phyloP scores from a whole-genome alignment of 441 rosid species.

The Croton laevigatus region DNA sequence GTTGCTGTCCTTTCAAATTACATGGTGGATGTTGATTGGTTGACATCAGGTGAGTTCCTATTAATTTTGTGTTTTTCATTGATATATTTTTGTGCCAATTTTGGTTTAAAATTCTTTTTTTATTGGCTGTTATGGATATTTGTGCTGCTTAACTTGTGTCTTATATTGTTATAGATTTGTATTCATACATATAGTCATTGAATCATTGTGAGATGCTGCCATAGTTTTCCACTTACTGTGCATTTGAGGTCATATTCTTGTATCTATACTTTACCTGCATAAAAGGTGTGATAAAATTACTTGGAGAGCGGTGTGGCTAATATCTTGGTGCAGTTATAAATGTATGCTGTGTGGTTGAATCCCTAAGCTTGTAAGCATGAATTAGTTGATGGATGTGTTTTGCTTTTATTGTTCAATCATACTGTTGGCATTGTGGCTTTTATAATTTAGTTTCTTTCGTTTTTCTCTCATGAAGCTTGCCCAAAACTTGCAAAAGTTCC shows the following conservation, averaged over 20 bases:
- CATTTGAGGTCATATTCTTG: background rate
- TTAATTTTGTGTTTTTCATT: background rate
- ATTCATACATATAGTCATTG: background rate
- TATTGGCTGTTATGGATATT: background rate
- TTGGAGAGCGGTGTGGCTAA: background rate
- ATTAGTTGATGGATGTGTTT: conserved; percentile 2
- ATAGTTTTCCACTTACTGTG: background rate
- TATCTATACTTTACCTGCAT: background rate
- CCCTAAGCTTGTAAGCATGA: background rate
- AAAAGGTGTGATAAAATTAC: background rate
- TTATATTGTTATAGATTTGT: background rate
- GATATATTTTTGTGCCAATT: background rate
- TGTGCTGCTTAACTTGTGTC: background rate
- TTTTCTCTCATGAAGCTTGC: conserved; percentile 53
- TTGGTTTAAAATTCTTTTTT: background rate
- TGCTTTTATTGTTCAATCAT: conserved; percentile 15
- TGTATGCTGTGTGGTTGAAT: background rate
- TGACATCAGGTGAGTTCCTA: conserved; percentile 54
- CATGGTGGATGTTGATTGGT: conserved; percentile 94
- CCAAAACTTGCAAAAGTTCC: conserved; percentile 68
- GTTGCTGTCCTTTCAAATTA: conserved; percentile 78
- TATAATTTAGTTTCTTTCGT: conserved; percentile 1
- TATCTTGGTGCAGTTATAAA: background rate
- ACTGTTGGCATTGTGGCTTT: background rate
- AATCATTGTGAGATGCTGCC: background rate